These are phyloP conservation scores for Moringa oleifera DNA, from an alignment of 345 rosid genomes.

Conservation along the genomic window DNA sequence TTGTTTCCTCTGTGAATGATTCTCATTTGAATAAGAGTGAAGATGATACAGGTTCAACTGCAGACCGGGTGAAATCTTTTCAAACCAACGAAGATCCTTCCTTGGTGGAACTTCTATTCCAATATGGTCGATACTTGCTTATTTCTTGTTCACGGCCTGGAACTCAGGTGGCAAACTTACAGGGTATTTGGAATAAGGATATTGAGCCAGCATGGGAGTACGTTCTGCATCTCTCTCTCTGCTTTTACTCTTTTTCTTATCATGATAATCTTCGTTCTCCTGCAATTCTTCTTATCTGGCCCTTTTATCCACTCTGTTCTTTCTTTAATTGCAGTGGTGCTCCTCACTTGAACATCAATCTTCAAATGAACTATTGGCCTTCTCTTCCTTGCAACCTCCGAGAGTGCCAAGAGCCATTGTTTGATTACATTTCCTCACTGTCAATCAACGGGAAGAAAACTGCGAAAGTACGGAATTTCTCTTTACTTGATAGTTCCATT, in stretches of 20 bases:
- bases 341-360: constrained; percentile 91
- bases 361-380: constrained; percentile 98
- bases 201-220: constrained; percentile 87
- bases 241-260: not conserved
- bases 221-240: constrained; percentile 18
- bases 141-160: constrained; percentile 89
- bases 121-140: constrained; percentile 79
- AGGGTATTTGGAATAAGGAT: constrained; percentile 93
- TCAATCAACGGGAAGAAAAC: constrained; percentile 79
- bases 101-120: constrained; percentile 75
- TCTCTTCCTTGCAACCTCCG: constrained; percentile 77
- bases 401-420: constrained; percentile 89
- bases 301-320: constrained; percentile 8
- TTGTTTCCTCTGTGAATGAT: constrained; percentile 13
- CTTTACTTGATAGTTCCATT: not conserved
- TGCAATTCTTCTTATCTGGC: not conserved
- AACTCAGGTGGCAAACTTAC: constrained; percentile 88
- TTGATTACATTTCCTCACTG: constrained; percentile 63
- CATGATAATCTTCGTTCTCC: not conserved
- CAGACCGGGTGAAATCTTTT: constrained; percentile 72
- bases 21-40: constrained; percentile 13
- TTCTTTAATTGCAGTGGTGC: constrained; percentile 50
- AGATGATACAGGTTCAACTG: constrained; percentile 39
- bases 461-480: constrained; percentile 54
- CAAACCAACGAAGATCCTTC: constrained; percentile 78